Evolutionary conservation across 2,329 filamentous ascomycete genomes (phyloP).

Genomic region (Ascochyta pisi): DNA sequence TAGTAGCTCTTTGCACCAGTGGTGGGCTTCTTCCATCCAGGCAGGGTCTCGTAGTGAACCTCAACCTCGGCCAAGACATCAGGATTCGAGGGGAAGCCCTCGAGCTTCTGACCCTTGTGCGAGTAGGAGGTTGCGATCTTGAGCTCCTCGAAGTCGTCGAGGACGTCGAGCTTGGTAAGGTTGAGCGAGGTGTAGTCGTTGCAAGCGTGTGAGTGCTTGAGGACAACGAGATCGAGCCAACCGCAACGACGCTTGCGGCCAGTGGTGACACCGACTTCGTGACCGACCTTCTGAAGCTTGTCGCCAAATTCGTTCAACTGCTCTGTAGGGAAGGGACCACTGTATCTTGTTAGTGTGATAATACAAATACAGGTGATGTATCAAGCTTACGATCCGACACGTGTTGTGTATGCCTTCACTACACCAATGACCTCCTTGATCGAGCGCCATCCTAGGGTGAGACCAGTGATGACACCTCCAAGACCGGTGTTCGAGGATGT

Average conservation of each 20-base stretch:
- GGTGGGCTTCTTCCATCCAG: conserved; percentile 73
- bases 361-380: neutral
- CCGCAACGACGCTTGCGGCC: conserved; percentile 68
- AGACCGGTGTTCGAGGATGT: conserved; percentile 67
- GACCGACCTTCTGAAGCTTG: conserved; percentile 62
- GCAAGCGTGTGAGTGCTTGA: conserved; percentile 69
- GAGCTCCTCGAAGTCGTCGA: conserved; percentile 76
- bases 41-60: conserved; percentile 71
- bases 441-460: conserved; percentile 67
- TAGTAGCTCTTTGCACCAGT: conserved; percentile 66
- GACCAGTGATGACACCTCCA: conserved; percentile 68
- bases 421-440: conserved; percentile 70
- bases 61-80: conserved; percentile 64
- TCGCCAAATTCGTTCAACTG: conserved; percentile 65
- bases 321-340: conserved; percentile 73
- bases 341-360: conserved; percentile 42
- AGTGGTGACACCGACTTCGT: conserved; percentile 64
- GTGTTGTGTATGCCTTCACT: conserved; percentile 72
- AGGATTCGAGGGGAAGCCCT: conserved; percentile 71
- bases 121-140: conserved; percentile 77
- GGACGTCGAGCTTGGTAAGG: conserved; percentile 72
- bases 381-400: conserved; percentile 54
- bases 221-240: conserved; percentile 72
- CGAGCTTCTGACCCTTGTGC: conserved; percentile 61
- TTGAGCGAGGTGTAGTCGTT: conserved; percentile 73